A percentile compares a stretch with the other conserved stretches of the same genome.
Evolutionary conservation across 768 basidiomycete genomes (phyloP).

Genomic region (Agrocybe praecox): DNA sequence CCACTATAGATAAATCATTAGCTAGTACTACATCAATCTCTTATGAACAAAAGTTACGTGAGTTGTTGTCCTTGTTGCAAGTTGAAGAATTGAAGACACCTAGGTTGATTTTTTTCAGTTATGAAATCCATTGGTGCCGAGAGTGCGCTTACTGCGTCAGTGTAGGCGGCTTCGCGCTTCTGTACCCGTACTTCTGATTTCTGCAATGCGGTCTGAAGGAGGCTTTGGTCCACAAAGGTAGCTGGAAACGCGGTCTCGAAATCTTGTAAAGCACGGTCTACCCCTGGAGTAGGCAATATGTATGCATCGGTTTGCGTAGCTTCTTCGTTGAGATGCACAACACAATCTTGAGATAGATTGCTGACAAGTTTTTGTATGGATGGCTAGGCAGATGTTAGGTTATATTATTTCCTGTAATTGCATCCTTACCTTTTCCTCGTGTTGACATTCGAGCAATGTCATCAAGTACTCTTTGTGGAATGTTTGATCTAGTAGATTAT

Average conservation of each 20-base stretch:
- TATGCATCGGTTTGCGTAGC: conserved; percentile 65
- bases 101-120: conserved; percentile 26
- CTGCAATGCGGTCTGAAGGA: conserved; percentile 45
- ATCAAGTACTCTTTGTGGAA: conserved; percentile 61
- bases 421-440: conserved; percentile 74
- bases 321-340: conserved; percentile 65
- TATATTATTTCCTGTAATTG: neutral
- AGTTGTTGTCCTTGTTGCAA: conserved; percentile 63
- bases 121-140: neutral
- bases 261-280: conserved; percentile 49
- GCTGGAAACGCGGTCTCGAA: conserved; percentile 54
- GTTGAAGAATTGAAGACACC: conserved; percentile 61
- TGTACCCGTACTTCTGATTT: conserved; percentile 43
- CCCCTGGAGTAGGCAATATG: conserved; percentile 44
- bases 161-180: conserved; percentile 49
- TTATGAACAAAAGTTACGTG: conserved; percentile 54
- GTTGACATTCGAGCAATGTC: conserved; percentile 73
- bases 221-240: conserved; percentile 37
- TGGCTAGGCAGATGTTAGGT: conserved; percentile 44
- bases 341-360: conserved; percentile 63
- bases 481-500: conserved; percentile 47
- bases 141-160: conserved; percentile 43
- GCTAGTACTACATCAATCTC: conserved; percentile 3
- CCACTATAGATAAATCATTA: conserved; percentile 55
- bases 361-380: conserved; percentile 75